phyloP scores from a whole-genome alignment of 805 yeast species.

The Metschnikowia bowlesiae region DNA sequence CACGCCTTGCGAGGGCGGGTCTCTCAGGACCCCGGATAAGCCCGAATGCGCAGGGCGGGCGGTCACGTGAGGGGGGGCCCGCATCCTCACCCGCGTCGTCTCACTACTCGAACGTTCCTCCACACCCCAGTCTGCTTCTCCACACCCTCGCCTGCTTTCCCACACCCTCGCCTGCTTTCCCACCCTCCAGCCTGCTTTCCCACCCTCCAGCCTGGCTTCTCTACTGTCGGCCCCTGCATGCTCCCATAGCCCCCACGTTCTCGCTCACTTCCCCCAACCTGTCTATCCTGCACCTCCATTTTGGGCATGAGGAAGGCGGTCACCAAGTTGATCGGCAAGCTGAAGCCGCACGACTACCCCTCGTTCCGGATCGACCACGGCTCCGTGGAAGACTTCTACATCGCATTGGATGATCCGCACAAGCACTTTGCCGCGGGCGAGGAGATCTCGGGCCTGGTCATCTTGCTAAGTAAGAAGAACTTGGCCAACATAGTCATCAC shows the following conservation, averaged over 20 bases:
- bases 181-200: no score
- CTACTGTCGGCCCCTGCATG: not conserved
- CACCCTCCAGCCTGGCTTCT: no score
- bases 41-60: no score
- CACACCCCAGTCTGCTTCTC: not conserved
- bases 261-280: not conserved
- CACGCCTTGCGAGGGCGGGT: no score
- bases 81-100: not conserved
- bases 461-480: conserved; percentile 53
- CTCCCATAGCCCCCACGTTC: not conserved
- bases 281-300: not conserved
- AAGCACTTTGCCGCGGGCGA: conserved; percentile 79
- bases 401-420: conserved; percentile 71
- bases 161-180: no score
- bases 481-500: conserved; percentile 50
- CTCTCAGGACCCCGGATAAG: no score
- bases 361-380: conserved; percentile 31
- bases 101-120: not conserved
- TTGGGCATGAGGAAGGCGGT: conserved; percentile 48
- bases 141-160: no score
- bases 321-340: conserved; percentile 32
- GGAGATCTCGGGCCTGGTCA: conserved; percentile 58
- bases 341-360: conserved; percentile 10
- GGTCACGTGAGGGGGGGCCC: no score
- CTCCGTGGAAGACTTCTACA: conserved; percentile 60